These are phyloP conservation scores for Xylariaceae sp. DNA, from an alignment of 2,329 filamentous ascomycete genomes.

Conservation along the genomic window DNA sequence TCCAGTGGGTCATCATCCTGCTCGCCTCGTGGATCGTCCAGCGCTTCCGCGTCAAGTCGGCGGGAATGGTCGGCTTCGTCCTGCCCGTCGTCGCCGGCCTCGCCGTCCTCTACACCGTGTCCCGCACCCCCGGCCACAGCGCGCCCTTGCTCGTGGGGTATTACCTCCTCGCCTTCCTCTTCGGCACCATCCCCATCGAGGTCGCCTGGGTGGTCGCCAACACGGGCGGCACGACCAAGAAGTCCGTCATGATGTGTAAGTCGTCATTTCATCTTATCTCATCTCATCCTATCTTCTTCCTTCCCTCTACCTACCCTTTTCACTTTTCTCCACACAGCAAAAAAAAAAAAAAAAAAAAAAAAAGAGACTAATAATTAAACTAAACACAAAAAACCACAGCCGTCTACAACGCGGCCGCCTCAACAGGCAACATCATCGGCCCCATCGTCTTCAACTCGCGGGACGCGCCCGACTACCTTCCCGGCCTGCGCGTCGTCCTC, in stretches of 20 bases:
- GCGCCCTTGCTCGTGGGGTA: constrained; percentile 53
- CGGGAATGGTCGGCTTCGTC: constrained; percentile 47
- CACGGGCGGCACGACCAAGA: constrained; percentile 63
- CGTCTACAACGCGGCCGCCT: constrained; percentile 56
- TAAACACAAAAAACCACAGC: too few species aligned
- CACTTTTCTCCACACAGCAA: neutral
- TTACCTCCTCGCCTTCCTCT: constrained; percentile 62
- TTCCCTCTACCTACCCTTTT: neutral
- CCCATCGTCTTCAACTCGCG: constrained; percentile 55
- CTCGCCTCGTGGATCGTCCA: constrained; percentile 52
- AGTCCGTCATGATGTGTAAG: constrained; percentile 52
- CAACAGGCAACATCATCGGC: constrained; percentile 62
- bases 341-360: neutral
- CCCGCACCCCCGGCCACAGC: constrained; percentile 36
- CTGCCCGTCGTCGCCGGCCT: constrained; percentile 57
- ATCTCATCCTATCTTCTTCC: neutral
- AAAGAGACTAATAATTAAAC: too few species aligned
- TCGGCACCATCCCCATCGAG: constrained; percentile 59
- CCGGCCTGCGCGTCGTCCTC: constrained; percentile 51
- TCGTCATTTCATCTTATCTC: neutral
- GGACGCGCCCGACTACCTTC: constrained; percentile 54
- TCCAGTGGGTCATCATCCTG: constrained; percentile 56
- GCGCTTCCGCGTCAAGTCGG: constrained; percentile 51
- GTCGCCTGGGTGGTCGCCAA: constrained; percentile 66
- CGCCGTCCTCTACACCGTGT: constrained; percentile 50